A percentile compares a stretch with the other conserved stretches of the same genome.
phyloP scores from a whole-genome alignment of 2,329 filamentous ascomycete species.

The Plenodomus lindquistii region DNA sequence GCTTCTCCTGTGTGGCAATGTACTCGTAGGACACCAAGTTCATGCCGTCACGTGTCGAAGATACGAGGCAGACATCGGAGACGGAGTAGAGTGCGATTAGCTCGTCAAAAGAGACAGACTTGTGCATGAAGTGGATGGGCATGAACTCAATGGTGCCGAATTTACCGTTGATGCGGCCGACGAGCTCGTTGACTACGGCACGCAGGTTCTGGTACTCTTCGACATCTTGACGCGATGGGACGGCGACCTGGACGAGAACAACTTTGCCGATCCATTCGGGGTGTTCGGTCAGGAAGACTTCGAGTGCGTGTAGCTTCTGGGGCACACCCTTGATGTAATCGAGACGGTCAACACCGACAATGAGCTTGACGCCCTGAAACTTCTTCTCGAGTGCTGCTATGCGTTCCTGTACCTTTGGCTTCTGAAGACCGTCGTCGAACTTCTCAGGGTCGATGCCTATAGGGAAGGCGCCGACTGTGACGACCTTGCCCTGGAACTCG shows the following conservation, averaged over 20 bases:
- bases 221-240: slow-evolving; percentile 92
- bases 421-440: slow-evolving; percentile 85
- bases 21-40: slow-evolving; percentile 98
- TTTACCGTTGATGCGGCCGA: slow-evolving; percentile 94
- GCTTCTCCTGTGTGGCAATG: slow-evolving; percentile 88
- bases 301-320: slow-evolving; percentile 93
- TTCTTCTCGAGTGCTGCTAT: slow-evolving; percentile 84
- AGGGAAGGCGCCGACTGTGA: slow-evolving; percentile 92
- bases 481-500: slow-evolving; percentile 83
- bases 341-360: slow-evolving; percentile 93
- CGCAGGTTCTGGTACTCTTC: slow-evolving; percentile 97
- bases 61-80: slow-evolving; percentile 89
- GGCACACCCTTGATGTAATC: slow-evolving; percentile 99
- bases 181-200: slow-evolving; percentile 93
- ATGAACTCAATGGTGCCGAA: slow-evolving; percentile 98
- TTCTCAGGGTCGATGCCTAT: slow-evolving; percentile 98
- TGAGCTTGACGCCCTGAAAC: slow-evolving; percentile 93
- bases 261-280: slow-evolving; percentile 98
- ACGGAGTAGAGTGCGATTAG: slow-evolving; percentile 91
- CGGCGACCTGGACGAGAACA: slow-evolving; percentile 92
- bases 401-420: slow-evolving; percentile 82
- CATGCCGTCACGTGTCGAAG: slow-evolving; percentile 97
- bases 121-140: slow-evolving; percentile 98
- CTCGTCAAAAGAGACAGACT: slow-evolving; percentile 93
- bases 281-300: slow-evolving; percentile 95